Base-by-base conservation (phyloP, 768 basidiomycete species). In the Serendipita vermifera region DNA sequence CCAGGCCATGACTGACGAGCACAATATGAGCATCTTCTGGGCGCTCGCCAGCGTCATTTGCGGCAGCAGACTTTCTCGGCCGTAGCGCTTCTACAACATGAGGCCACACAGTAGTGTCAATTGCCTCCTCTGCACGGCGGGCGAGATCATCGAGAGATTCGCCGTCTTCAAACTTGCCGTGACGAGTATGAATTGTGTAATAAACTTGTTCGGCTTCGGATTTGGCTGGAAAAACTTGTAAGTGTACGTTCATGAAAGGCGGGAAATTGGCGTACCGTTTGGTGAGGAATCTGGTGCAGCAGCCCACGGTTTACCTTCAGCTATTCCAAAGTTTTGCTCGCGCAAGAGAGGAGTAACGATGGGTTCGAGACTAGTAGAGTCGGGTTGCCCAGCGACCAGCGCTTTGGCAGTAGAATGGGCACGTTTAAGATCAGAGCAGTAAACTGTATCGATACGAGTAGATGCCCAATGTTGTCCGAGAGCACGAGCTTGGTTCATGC, bases 1-100 rank as follows among this genome's bases (percentile, higher is more conserved):
- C 81, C 20, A 85, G 61, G 0, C 87, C 85, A 66, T 90, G 87
- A 67, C 85, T 86, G 43, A 87, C 80, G 35, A 88, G 62, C 1
- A 79, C 84, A 24, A 87, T 65, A 59, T 81, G 82, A 5, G 73
- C 63, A 32, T 71, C 70, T 38, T 68, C 20, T 69, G 69, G 1
- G 72, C 73, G 20, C 72, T 63, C 64, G 14, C 27, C 14, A 26
- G 32, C 29, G 20, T 53, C 33, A 17, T 32, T 2, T n/a, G n/a
- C n/a, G n/a, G n/a, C n/a, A n/a, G n/a, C n/a, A n/a, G n/a, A n/a
- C n/a, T n/a, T n/a, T n/a, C n/a, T n/a, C n/a, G n/a, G n/a, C n/a
- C n/a, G n/a, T 32, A 43, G 43, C 31, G 43, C 43, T 17, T 51
- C 41, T 26, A 11, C 24, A n/a, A 86, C 67, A 60, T 82, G 74